A percentile compares a stretch with the other conserved stretches of the same genome.
phyloP scores from a whole-genome alignment of 129 eudicot genomes.

The Heracleum sosnowskyi region DNA sequence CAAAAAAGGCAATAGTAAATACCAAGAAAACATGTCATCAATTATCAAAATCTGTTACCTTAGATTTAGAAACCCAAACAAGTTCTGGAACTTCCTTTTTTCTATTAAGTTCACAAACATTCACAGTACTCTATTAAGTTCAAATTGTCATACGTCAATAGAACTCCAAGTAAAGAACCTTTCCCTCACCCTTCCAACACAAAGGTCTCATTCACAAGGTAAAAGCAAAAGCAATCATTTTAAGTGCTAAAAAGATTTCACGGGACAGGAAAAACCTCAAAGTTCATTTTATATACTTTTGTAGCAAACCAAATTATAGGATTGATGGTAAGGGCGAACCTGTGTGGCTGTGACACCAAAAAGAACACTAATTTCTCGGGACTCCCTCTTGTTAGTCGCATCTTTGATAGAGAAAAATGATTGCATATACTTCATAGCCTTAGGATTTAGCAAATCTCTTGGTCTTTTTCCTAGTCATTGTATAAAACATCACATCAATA shows the following conservation, averaged over 20 bases:
- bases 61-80: too few species aligned
- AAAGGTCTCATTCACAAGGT: not conserved
- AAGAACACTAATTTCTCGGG: slow-evolving; percentile 75
- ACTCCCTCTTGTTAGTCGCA: slow-evolving; percentile 79
- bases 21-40: too few species aligned
- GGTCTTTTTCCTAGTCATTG: slow-evolving; percentile 75
- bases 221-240: not conserved
- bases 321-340: slow-evolving; percentile 34
- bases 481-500: slow-evolving; percentile 8
- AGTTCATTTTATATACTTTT: not conserved
- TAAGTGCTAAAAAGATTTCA: not conserved
- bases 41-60: too few species aligned
- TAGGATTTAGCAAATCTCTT: slow-evolving; percentile 82
- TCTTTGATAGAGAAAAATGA: slow-evolving; percentile 79
- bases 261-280: not conserved
- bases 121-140: not conserved
- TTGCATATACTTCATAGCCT: slow-evolving; percentile 89
- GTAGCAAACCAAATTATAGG: not conserved
- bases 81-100: too few species aligned
- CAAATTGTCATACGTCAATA: not conserved
- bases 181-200: not conserved
- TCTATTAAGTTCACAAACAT: too few species aligned
- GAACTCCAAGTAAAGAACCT: not conserved
- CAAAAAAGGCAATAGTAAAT: not conserved
- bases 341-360: slow-evolving; percentile 91